Conservation (phyloP, 768 basidiomycete genomes). For the Suillus tomentosus region DNA sequence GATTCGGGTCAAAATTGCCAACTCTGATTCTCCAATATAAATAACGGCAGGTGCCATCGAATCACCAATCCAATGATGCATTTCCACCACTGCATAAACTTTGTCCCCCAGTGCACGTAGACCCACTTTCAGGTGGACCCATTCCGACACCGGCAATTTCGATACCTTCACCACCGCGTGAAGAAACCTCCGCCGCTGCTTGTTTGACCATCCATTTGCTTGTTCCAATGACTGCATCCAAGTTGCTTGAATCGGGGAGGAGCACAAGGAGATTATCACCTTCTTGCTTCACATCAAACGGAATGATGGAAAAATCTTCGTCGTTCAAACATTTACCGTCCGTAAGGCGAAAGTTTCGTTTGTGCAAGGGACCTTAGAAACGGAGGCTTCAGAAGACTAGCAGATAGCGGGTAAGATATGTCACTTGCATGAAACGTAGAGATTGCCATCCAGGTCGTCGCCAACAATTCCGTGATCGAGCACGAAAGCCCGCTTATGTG, state of each 20-base stretch:
- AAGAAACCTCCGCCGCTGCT: constrained; percentile 44
- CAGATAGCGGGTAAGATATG: neutral
- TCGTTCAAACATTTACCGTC: constrained; percentile 63
- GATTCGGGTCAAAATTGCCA: too few species aligned
- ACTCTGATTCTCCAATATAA: neutral
- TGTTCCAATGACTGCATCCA: constrained; percentile 65
- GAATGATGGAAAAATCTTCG: constrained; percentile 55
- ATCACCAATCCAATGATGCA: constrained; percentile 17
- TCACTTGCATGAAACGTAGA: constrained; percentile 50
- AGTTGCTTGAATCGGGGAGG: constrained; percentile 50
- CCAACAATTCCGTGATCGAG: constrained; percentile 72
- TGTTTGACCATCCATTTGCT: constrained; percentile 64
- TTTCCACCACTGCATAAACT: constrained; percentile 10
- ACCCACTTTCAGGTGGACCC: constrained; percentile 1
- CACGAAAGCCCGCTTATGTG: constrained; percentile 63
- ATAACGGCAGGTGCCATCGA: neutral
- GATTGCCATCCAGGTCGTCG: constrained; percentile 56
- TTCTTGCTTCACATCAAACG: constrained; percentile 59
- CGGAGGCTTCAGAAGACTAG: neutral
- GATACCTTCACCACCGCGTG: constrained; percentile 30
- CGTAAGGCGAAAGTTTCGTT: constrained; percentile 60
- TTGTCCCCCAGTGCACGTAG: constrained; percentile 11
- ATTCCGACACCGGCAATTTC: constrained; percentile 36
- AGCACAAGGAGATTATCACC: constrained; percentile 48
- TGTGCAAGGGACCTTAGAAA: constrained; percentile 59